Conservation (phyloP, 345 rosid species). For the Psidium friedrichsthalianum region DNA sequence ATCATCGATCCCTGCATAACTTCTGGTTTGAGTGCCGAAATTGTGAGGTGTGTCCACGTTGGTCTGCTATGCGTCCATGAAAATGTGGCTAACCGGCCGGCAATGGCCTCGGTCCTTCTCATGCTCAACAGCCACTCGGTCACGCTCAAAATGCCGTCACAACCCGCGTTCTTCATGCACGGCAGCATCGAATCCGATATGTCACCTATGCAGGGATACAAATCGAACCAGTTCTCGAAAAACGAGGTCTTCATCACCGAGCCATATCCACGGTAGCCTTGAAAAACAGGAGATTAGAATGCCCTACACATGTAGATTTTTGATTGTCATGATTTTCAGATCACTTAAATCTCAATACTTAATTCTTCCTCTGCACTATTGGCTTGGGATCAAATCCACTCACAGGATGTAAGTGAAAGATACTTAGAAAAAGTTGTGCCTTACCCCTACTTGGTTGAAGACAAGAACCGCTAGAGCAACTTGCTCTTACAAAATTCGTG, state of each 20-base stretch:
- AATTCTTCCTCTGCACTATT: neutral
- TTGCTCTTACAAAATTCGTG: too few relatives aligned
- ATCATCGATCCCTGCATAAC: constrained; percentile 25
- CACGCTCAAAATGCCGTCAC: constrained; percentile 23
- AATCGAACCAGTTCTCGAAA: neutral
- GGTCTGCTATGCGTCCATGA: constrained; percentile 53
- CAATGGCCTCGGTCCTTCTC: constrained; percentile 30
- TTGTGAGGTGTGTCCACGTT: constrained; percentile 39
- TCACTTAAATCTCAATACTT: neutral
- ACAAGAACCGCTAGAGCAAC: neutral
- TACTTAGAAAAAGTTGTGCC: too few relatives aligned
- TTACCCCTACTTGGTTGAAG: too few relatives aligned
- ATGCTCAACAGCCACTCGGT: constrained; percentile 36
- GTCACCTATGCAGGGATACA: neutral
- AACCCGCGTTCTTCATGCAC: constrained; percentile 26
- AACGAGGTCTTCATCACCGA: neutral
- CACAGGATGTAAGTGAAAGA: neutral
- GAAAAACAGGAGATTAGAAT: neutral
- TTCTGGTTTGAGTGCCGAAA: constrained; percentile 12
- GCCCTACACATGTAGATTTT: too few relatives aligned
- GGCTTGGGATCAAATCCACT: too few relatives aligned
- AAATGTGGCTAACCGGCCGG: constrained; percentile 23
- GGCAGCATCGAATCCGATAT: neutral
- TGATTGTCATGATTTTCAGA: too few relatives aligned
- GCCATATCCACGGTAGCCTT: neutral